Percentiles rank a stretch among this genome's conserved stretches.
Evolutionary conservation across 805 yeast species (phyloP).

Genomic region (Candida quercuum): DNA sequence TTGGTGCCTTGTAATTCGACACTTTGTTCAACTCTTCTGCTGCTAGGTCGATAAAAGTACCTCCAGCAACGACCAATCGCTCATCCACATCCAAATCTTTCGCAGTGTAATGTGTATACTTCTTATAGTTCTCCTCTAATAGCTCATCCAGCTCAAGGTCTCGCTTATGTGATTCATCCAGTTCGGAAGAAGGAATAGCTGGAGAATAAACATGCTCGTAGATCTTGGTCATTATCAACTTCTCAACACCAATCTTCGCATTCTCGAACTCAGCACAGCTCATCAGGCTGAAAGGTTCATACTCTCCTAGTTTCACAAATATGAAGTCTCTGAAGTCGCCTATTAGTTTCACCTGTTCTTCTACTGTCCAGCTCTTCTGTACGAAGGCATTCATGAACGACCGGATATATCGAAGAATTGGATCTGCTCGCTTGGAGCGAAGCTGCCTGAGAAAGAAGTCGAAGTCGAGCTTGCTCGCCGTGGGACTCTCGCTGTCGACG

Average conservation of each 20-base stretch:
- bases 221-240: slow-evolving; percentile 82
- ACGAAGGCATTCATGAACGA: slow-evolving; percentile 76
- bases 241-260: slow-evolving; percentile 88
- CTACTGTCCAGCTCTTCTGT: slow-evolving; percentile 56
- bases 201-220: slow-evolving; percentile 82
- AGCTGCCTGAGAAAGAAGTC: slow-evolving; percentile 71
- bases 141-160: slow-evolving; percentile 59
- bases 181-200: slow-evolving; percentile 37
- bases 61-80: slow-evolving; percentile 40
- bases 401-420: slow-evolving; percentile 77
- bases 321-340: slow-evolving; percentile 74
- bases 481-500: not conserved
- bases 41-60: slow-evolving; percentile 60
- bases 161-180: slow-evolving; percentile 50
- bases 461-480: slow-evolving; percentile 56
- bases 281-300: slow-evolving; percentile 71
- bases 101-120: slow-evolving; percentile 60
- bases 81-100: slow-evolving; percentile 72
- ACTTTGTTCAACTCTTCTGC: slow-evolving; percentile 71
- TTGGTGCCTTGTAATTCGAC: slow-evolving; percentile 82
- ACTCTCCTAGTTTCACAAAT: slow-evolving; percentile 50
- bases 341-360: slow-evolving; percentile 74
- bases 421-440: slow-evolving; percentile 75
- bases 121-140: slow-evolving; percentile 46
- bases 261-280: slow-evolving; percentile 57